A percentile compares a stretch with the other conserved stretches of the same genome.
Evolutionary conservation across 2,329 filamentous ascomycete species (phyloP).

Genomic region (Phoma herbarum): DNA sequence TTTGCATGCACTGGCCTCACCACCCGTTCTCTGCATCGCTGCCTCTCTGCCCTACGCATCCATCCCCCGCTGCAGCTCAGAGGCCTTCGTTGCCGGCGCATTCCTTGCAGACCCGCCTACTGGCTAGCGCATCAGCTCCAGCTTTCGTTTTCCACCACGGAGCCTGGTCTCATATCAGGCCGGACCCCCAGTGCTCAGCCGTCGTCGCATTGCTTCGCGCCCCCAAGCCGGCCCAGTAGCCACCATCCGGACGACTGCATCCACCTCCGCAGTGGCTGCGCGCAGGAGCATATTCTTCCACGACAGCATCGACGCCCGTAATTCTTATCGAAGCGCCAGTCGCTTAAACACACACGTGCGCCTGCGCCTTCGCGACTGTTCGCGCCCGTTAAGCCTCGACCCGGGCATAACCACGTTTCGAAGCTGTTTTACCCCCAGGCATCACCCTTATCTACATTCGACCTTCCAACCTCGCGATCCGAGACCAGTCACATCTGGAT

Average conservation of each 20-base stretch:
- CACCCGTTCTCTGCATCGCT: conserved; percentile 30
- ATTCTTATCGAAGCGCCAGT: conserved; percentile 36
- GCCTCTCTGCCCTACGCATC: conserved; percentile 17
- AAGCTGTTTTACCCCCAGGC: conserved; percentile 45
- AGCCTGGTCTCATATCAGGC: conserved; percentile 33
- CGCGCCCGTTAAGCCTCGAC: conserved; percentile 13
- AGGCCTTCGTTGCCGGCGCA: conserved; percentile 37
- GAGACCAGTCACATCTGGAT: conserved; percentile 33
- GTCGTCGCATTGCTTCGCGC: conserved; percentile 27
- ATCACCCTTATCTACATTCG: conserved; percentile 24
- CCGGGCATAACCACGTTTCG: conserved; percentile 47
- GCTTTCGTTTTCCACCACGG: conserved; percentile 23
- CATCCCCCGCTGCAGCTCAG: conserved; percentile 26
- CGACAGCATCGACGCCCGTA: conserved; percentile 21
- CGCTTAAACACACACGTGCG: conserved; percentile 29
- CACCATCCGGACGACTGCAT: conserved; percentile 26
- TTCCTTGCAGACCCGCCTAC: conserved; percentile 28
- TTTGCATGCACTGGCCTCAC: conserved; percentile 39
- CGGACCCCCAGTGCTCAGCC: conserved; percentile 24
- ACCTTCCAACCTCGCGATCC: conserved; percentile 28
- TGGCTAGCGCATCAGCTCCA: conserved; percentile 38
- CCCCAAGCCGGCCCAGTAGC: conserved; percentile 19
- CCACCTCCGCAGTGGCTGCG: conserved; percentile 23
- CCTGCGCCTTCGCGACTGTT: conserved; percentile 13
- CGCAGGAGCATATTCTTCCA: conserved; percentile 12